These are phyloP conservation scores for Trichocomaceae sp. DNA, from an alignment of 2,329 filamentous ascomycete species.

Conservation along the genomic window DNA sequence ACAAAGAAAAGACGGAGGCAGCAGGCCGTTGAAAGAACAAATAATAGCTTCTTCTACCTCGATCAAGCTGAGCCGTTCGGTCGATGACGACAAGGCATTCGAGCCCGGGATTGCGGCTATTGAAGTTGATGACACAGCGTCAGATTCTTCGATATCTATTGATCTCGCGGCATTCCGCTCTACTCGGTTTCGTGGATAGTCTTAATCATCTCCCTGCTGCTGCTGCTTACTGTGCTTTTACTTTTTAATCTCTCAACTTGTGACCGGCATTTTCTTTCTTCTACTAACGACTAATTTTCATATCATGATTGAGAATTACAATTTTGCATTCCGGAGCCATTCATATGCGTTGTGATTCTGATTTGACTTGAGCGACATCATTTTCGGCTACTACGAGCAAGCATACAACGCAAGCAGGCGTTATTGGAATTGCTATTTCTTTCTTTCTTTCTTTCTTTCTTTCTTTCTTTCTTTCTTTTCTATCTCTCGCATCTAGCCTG, in stretches of 20 bases:
- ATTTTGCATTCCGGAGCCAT: neutral
- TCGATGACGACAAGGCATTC: conserved; percentile 18
- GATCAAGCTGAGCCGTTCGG: conserved; percentile 1
- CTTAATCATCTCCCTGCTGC: no score
- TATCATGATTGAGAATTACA: neutral
- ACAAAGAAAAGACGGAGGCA: conserved; percentile 7
- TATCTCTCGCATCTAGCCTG: neutral
- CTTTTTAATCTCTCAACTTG: neutral
- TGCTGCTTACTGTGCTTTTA: no score
- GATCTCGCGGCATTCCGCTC: conserved; percentile 31
- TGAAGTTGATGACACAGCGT: conserved; percentile 31
- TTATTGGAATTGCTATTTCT: neutral
- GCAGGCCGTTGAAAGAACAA: neutral
- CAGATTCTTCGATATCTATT: conserved; percentile 30
- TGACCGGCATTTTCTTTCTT: neutral
- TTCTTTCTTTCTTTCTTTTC: no score
- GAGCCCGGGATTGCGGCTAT: conserved; percentile 21
- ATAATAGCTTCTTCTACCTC: neutral
- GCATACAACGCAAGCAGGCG: neutral
- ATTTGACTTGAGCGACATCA: neutral
- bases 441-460: no score
- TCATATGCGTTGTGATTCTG: neutral
- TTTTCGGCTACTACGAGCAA: neutral
- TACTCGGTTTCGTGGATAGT: conserved; percentile 19
- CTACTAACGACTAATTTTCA: neutral